Evolutionary conservation across 306 rosid species (phyloP), one percentile per base, ranked within the genome.

Genomic region (Cajanus cajan): DNA sequence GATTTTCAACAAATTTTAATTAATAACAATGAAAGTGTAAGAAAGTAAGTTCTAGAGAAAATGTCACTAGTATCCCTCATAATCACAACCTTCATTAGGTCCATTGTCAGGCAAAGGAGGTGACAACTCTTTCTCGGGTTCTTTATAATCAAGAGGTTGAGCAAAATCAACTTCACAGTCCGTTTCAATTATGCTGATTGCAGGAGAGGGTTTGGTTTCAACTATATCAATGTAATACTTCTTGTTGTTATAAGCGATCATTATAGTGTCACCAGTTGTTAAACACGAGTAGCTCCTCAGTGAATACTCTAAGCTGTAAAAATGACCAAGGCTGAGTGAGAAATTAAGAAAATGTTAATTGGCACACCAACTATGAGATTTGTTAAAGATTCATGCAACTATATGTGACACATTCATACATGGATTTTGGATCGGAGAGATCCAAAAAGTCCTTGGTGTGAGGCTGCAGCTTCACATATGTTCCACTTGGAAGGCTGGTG

Each of bases 151-250:
- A 51, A 84, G 82, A 58, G 90, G 87, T 41, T 74, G 74, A 0
- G 82, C 86, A 66, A 86, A 86, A 59, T 85, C 89, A 78, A 87
- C 90, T 80, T 87, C 84, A 33, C 86, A 87, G 76, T 89, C 86
- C 0, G 90, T 88, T 59, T 88, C 87, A 73, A 86, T 68, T 11
- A 88, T 86, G 72, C 85, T 71, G 40, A 85, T 44, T 52, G 88
- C 94, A 18, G 71, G 8, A 16, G 80, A 85, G 54, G 91, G 91
- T 73, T 88, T 86, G 3, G 90, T 79, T 85, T 90, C 88, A 77
- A 90, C 76, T 41, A 86, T 59, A 25, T 88, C 50, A 37, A 88
- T 84, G 82, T 80, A 84, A 67, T 84, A 88, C 57, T 90, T 76
- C 72, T 80, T 88, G 22, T 86, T 63, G 84, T 82, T 88, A 57